Evolutionary conservation across 345 rosid genomes (phyloP), one percentile per base, ranked within the genome.

Genomic region (Moricandia moricandioides): DNA sequence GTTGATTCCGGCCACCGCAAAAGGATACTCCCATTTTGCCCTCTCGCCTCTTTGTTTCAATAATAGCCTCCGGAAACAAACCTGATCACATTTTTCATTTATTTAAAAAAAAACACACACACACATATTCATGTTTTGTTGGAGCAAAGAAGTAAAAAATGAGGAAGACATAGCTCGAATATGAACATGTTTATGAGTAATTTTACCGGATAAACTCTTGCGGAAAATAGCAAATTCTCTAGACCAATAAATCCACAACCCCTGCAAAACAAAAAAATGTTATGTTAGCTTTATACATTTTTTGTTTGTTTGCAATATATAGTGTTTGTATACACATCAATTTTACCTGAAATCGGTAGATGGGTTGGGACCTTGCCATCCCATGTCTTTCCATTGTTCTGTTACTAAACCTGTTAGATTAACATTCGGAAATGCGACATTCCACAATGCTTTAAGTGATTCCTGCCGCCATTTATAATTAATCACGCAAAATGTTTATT

Each of bases 321-420:
- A n/a, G 13, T 24, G 54, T 31, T 24, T 2, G 21, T 7, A 27
- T 27, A 27, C n/a, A n/a, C n/a, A n/a, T n/a, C n/a, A n/a, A n/a
- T n/a, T n/a, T n/a, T n/a, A n/a, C 98, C 98, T 88, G 65, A 95
- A 95, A 85, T 95, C 99, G 14, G 99, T 95, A 16, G 99, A 88
- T 47, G 99, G 99, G 85, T 92, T 95, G 66, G 86, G 85, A 78
- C 99, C 99, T 84, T 95, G 99, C 99, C 99, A 95, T 56, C 99
- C 99, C 99, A 95, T 95, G 7, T 92, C 97, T 84, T 95, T 95
- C 99, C 99, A 95, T 66, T 95, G 99, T 79, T 90, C 94, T 24
- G 98, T 86, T 59, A 95, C 86, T 82, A 92, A 65, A 74, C 96
- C 91, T 37, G 69, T 83, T 65, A 95, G 80, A 67, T 65, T 62